Percentiles rank a stretch among this genome's conserved stretches.
phyloP scores from a whole-genome alignment of 768 basidiomycete species.

The Pleurotus platypus region DNA sequence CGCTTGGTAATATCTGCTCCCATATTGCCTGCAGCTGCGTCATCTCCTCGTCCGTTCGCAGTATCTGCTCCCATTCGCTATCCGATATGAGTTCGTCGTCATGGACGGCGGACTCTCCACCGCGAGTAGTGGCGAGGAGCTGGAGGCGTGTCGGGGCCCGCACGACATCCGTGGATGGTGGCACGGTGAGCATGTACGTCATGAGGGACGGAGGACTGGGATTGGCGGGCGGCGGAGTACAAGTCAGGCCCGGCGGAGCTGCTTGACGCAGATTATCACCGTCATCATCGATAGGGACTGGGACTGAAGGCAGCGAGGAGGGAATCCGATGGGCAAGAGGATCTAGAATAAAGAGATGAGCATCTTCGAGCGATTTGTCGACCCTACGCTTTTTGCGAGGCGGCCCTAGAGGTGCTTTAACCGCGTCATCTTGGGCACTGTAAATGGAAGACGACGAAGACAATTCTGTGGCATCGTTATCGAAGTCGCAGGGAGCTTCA shows the following conservation, averaged over 20 bases:
- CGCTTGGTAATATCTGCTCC: conserved; percentile 28
- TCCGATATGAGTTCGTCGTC: conserved; percentile 74
- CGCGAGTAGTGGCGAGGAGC: conserved; percentile 52
- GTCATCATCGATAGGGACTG: background rate
- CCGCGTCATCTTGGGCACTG: background rate
- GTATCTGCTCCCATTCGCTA: conserved; percentile 61
- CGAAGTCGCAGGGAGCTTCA: conserved; percentile 16
- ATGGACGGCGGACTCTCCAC: conserved; percentile 47
- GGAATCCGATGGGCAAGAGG: conserved; percentile 40
- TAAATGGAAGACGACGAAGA: background rate
- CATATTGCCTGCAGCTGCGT: conserved; percentile 28
- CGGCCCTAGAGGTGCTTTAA: conserved; percentile 5
- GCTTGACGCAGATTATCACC: background rate
- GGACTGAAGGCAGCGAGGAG: conserved; percentile 1
- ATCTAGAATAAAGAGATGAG: conserved; percentile 55
- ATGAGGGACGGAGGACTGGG: conserved; percentile 31
- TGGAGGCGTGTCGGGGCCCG: conserved; percentile 62
- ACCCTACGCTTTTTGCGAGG: conserved; percentile 28
- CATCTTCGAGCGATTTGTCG: conserved; percentile 34
- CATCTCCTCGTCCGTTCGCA: conserved; percentile 52
- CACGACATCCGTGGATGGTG: conserved; percentile 22
- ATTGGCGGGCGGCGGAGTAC: conserved; percentile 2
- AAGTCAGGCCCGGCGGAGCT: background rate
- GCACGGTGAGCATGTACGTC: conserved; percentile 52
- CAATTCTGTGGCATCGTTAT: conserved; percentile 10